These are phyloP conservation scores for Sphenostylis stenocarpa DNA, from an alignment of 306 rosid species.

Conservation along the genomic window DNA sequence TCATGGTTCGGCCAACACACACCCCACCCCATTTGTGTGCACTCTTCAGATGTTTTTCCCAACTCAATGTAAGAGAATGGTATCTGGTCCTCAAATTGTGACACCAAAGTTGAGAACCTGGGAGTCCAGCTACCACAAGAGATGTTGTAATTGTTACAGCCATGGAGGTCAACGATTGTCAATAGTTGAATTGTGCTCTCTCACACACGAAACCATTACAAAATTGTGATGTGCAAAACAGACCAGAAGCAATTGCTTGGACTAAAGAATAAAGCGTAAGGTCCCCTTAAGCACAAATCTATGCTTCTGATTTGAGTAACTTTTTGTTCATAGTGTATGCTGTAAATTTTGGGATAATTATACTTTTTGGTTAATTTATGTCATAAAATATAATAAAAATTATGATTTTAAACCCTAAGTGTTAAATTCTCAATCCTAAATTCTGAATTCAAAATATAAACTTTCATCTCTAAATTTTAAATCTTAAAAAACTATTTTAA, in stretches of 20 bases:
- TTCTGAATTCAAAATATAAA: too few species aligned
- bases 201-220: constrained; percentile 12
- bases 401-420: too few species aligned
- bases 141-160: constrained; percentile 29
- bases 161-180: constrained; percentile 34
- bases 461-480: too few species aligned
- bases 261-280: neutral
- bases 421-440: too few species aligned
- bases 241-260: neutral
- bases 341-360: too few species aligned
- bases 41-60: constrained; percentile 30
- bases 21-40: constrained; percentile 32
- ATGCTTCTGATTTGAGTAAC: too few species aligned
- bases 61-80: constrained; percentile 9
- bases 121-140: constrained; percentile 17
- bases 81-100: constrained; percentile 17
- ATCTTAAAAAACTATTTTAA: too few species aligned
- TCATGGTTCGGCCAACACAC: constrained; percentile 18
- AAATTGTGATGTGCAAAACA: neutral
- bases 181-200: neutral
- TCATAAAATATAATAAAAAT: too few species aligned
- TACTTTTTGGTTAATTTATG: too few species aligned
- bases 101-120: constrained; percentile 35
- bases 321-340: too few species aligned
- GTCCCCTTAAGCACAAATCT: neutral